These are phyloP conservation scores for Puccinia hordei DNA, from an alignment of 1,284 basidiomycete species.

Conservation along the genomic window DNA sequence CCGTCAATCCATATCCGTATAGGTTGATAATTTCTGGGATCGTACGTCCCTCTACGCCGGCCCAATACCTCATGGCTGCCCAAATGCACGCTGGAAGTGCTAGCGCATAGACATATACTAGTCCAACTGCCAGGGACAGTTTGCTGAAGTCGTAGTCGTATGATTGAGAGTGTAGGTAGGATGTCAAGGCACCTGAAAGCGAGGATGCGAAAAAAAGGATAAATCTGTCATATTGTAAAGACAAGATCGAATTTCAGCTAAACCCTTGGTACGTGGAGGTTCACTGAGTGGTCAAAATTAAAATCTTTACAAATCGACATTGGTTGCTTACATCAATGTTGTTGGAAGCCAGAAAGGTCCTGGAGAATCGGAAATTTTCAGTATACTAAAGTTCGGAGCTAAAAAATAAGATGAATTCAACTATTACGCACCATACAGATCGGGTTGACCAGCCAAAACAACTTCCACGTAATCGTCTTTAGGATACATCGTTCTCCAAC, in stretches of 20 bases:
- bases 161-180: slow-evolving; percentile 70
- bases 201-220: slow-evolving; percentile 86
- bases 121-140: slow-evolving; percentile 74
- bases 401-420: not conserved
- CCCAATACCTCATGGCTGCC: slow-evolving; percentile 72
- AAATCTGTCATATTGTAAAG: slow-evolving; percentile 61
- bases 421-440: slow-evolving; percentile 61
- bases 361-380: slow-evolving; percentile 50
- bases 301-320: not conserved
- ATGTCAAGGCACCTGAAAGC: slow-evolving; percentile 76
- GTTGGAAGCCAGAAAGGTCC: slow-evolving; percentile 95
- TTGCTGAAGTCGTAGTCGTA: slow-evolving; percentile 81
- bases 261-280: not conserved
- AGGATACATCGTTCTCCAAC: slow-evolving; percentile 61
- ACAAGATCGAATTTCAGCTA: not conserved
- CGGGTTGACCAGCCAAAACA: slow-evolving; percentile 62
- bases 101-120: slow-evolving; percentile 83
- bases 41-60: slow-evolving; percentile 82
- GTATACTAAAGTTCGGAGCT: not conserved
- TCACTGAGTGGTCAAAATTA: not conserved
- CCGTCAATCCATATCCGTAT: slow-evolving; percentile 63
- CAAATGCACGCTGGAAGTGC: slow-evolving; percentile 76
- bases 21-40: slow-evolving; percentile 68
- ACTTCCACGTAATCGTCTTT: slow-evolving; percentile 61
- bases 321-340: slow-evolving; percentile 68